These are phyloP conservation scores for Avena insularis DNA, from an alignment of 176 grass and related monocot genomes.

Conservation along the genomic window DNA sequence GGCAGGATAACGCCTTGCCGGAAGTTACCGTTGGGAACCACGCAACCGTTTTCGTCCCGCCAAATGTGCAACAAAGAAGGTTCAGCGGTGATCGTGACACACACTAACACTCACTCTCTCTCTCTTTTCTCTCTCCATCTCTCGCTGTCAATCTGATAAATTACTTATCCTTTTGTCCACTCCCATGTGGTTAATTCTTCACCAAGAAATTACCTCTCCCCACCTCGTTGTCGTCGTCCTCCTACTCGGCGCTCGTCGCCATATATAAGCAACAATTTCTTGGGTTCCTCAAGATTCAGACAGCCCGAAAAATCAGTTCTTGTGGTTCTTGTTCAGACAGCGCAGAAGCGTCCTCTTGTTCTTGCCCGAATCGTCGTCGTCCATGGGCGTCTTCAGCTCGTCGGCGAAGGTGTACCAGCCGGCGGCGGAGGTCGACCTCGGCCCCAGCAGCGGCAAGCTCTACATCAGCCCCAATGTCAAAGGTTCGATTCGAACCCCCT, in stretches of 20 bases:
- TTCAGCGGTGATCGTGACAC: background rate
- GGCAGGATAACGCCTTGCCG: background rate
- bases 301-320: constrained; percentile 24
- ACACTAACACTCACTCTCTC: background rate
- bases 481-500: constrained; percentile 43
- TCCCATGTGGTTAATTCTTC: background rate
- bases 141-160: background rate
- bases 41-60: constrained; percentile 29
- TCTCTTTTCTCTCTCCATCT: background rate
- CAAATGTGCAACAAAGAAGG: constrained; percentile 44
- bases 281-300: background rate
- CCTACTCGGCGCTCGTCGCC: background rate
- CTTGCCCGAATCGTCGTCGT: background rate
- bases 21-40: constrained; percentile 49
- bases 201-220: constrained; percentile 24
- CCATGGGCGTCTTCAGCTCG: constrained; percentile 78
- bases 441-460: constrained; percentile 73
- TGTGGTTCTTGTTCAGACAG: background rate
- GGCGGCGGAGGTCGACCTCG: constrained; percentile 75
- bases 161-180: constrained; percentile 33
- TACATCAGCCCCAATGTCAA: constrained; percentile 94
- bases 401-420: constrained; percentile 81
- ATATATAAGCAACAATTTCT: constrained; percentile 61
- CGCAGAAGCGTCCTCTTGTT: background rate
- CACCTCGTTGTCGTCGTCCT: background rate